Evolutionary conservation across 805 yeast genomes (phyloP).

Genomic region (Spathaspora arborariae): DNA sequence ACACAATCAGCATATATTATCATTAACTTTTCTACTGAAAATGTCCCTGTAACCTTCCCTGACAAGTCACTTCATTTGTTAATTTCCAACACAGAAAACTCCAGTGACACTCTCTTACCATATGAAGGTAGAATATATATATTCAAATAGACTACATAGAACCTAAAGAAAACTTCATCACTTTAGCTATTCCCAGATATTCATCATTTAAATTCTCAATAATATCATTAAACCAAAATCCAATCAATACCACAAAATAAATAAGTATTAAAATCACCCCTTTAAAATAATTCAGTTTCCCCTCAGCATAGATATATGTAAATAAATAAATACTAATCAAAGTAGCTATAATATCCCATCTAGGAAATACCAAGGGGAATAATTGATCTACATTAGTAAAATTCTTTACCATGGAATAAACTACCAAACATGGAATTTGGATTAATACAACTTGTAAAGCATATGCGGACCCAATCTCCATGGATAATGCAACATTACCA

Average conservation of each 20-base stretch:
- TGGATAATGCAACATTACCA: constrained; percentile 92
- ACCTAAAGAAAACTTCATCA: neutral
- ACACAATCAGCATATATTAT: constrained; percentile 28
- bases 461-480: constrained; percentile 98
- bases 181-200: constrained; percentile 9
- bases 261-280: constrained; percentile 83
- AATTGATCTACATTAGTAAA: constrained; percentile 41
- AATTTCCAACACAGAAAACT: constrained; percentile 16
- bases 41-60: constrained; percentile 23
- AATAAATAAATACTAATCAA: constrained; percentile 82
- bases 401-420: constrained; percentile 58
- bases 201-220: constrained; percentile 32
- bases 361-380: constrained; percentile 85
- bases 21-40: constrained; percentile 39
- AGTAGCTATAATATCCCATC: constrained; percentile 90
- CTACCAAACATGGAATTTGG: constrained; percentile 87
- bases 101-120: constrained; percentile 27
- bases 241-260: constrained; percentile 70
- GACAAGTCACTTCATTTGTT: constrained; percentile 24
- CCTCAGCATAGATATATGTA: constrained; percentile 94
- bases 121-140: constrained; percentile 44
- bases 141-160: neutral
- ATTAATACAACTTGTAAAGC: constrained; percentile 92
- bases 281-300: constrained; percentile 93
- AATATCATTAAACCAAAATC: constrained; percentile 65